These are phyloP conservation scores for Asterochloris erici DNA, from an alignment of 139 green algal species.

Conservation along the genomic window DNA sequence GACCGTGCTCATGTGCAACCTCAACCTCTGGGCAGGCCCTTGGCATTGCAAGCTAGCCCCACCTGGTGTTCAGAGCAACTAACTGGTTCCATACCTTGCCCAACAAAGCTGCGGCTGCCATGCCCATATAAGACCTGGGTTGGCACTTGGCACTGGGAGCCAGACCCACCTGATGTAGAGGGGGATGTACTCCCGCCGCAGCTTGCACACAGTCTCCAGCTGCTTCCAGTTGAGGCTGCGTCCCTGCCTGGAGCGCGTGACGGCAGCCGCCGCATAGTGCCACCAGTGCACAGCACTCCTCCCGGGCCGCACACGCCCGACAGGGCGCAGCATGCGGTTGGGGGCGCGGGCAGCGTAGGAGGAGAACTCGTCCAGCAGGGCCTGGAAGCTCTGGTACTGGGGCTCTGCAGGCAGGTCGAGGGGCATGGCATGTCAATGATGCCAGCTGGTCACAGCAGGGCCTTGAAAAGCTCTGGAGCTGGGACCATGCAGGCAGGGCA, in stretches of 20 bases:
- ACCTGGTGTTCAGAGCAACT: too few relatives aligned
- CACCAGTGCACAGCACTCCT: slow-evolving; percentile 65
- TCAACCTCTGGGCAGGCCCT: too few relatives aligned
- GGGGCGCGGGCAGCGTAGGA: slow-evolving; percentile 47
- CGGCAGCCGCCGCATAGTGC: slow-evolving; percentile 64
- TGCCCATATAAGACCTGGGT: too few relatives aligned
- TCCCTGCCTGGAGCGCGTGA: slow-evolving; percentile 29
- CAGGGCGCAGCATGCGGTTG: slow-evolving; percentile 56
- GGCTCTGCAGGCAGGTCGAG: slow-evolving; percentile 2
- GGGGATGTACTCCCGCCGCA: slow-evolving; percentile 68
- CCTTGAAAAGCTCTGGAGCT: too few relatives aligned
- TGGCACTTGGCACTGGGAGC: neutral
- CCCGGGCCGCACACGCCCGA: slow-evolving; percentile 30
- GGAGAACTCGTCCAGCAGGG: slow-evolving; percentile 39
- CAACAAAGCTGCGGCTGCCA: too few relatives aligned
- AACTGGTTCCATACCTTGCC: too few relatives aligned
- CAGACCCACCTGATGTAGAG: slow-evolving; percentile 46
- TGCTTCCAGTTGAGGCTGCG: slow-evolving; percentile 43
- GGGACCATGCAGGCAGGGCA: neutral
- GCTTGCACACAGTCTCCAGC: slow-evolving; percentile 21
- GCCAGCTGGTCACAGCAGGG: too few relatives aligned
- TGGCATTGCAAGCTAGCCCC: too few relatives aligned
- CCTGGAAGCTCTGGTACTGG: slow-evolving; percentile 9
- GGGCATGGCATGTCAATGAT: too few relatives aligned
- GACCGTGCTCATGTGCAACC: too few relatives aligned